Evolutionary conservation across 2,329 filamentous ascomycete species (phyloP).

Genomic region (Xylaria sp.): DNA sequence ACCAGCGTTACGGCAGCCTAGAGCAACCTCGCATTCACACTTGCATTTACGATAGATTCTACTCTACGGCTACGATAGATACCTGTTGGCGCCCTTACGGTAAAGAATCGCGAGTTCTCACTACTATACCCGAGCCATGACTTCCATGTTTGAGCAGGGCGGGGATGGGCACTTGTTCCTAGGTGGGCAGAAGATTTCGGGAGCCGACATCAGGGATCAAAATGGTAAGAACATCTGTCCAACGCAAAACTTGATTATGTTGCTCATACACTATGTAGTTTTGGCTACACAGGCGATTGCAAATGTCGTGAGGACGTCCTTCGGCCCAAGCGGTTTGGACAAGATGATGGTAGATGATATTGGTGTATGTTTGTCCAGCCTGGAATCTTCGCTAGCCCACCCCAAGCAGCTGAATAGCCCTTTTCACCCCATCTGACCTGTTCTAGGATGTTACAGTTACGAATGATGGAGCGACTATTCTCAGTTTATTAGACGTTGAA

Average conservation of each 20-base stretch:
- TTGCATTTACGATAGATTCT: not conserved
- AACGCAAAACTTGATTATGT: not conserved
- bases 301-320: conserved; percentile 99
- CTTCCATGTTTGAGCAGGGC: conserved; percentile 94
- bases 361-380: conserved; percentile 64
- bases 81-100: not conserved
- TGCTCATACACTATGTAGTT: conserved; percentile 60
- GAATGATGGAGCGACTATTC: conserved; percentile 97
- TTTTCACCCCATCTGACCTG: conserved; percentile 26
- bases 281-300: conserved; percentile 95
- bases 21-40: conserved; percentile 7
- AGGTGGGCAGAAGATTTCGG: conserved; percentile 96
- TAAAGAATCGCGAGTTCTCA: not conserved
- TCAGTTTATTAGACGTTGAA: conserved; percentile 93
- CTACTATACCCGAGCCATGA: conserved; percentile 62
- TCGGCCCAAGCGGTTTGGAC: conserved; percentile 93
- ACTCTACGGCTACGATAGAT: not conserved
- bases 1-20: conserved; percentile 33
- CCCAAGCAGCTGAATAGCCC: not conserved
- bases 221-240: conserved; percentile 68
- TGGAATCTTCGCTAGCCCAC: not conserved
- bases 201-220: conserved; percentile 94
- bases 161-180: conserved; percentile 96
- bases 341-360: conserved; percentile 99
- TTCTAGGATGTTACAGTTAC: conserved; percentile 92